Evolutionary conservation across 1,139 yeast genomes (phyloP).

Genomic region (Sugiyamaella neomexicana): DNA sequence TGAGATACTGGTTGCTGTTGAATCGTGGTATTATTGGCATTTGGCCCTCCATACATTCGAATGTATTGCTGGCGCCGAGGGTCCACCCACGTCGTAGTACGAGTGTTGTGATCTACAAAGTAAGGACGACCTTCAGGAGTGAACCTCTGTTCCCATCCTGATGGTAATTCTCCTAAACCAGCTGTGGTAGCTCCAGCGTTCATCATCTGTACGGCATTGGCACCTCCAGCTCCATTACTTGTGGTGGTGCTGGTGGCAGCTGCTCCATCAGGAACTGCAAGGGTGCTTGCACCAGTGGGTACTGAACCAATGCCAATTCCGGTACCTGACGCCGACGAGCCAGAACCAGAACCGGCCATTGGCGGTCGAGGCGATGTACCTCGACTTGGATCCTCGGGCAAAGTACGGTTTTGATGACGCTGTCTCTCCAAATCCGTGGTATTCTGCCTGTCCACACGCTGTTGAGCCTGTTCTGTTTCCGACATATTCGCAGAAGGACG

Average conservation of each 20-base stretch:
- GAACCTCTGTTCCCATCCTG: constrained; percentile 98
- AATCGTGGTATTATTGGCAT: constrained; percentile 72
- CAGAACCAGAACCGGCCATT: not conserved
- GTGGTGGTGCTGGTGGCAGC: too few relatives aligned
- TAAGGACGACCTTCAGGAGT: constrained; percentile 98
- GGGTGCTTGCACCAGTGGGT: constrained; percentile 37
- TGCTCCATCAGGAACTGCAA: constrained; percentile 46
- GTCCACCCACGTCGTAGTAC: constrained; percentile 99
- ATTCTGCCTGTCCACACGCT: constrained; percentile 48
- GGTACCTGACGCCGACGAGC: constrained; percentile 36
- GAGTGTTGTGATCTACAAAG: constrained; percentile 96
- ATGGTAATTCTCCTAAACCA: constrained; percentile 94
- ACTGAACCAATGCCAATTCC: constrained; percentile 27
- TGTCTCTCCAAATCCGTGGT: constrained; percentile 85
- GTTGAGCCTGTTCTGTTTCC: constrained; percentile 39
- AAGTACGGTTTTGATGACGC: constrained; percentile 85
- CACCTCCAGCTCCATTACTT: constrained; percentile 49
- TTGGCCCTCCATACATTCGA: constrained; percentile 67
- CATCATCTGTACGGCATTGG: constrained; percentile 48
- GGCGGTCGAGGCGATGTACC: constrained; percentile 38
- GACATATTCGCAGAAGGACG: constrained; percentile 67
- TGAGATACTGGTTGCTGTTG: constrained; percentile 99
- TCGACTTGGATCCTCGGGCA: constrained; percentile 63
- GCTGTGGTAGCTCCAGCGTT: constrained; percentile 90
- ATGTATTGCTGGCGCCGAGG: constrained; percentile 98